phyloP scores from a whole-genome alignment of 768 basidiomycete species.

The Hydnum rufescens region DNA sequence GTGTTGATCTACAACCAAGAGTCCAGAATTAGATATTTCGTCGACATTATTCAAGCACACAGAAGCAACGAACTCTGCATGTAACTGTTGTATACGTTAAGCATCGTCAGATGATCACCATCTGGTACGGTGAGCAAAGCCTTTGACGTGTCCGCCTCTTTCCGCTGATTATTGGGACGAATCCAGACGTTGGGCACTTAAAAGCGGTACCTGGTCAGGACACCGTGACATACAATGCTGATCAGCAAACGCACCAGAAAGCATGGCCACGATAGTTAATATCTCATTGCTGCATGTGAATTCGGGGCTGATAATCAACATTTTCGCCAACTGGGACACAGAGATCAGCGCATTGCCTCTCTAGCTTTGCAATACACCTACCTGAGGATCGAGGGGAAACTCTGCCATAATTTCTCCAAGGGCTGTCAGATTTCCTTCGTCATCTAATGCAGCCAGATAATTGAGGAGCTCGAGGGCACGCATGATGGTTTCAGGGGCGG shows the following conservation, averaged over 20 bases:
- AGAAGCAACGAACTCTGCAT: slow-evolving; percentile 37
- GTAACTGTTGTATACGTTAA: slow-evolving; percentile 94
- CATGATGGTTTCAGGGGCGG: slow-evolving; percentile 93
- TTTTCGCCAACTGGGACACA: slow-evolving; percentile 52
- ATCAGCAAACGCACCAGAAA: slow-evolving; percentile 45
- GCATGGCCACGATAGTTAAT: slow-evolving; percentile 86
- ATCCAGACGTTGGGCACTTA: slow-evolving; percentile 88
- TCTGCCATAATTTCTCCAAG: slow-evolving; percentile 90
- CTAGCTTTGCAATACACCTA: slow-evolving; percentile 16
- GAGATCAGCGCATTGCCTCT: not conserved
- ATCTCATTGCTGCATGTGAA: slow-evolving; percentile 95
- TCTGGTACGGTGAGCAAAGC: slow-evolving; percentile 75
- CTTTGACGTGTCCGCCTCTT: slow-evolving; percentile 87
- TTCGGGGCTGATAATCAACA: slow-evolving; percentile 85
- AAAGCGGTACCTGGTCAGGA: not conserved
- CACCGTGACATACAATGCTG: not conserved
- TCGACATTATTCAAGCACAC: not conserved
- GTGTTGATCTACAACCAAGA: slow-evolving; percentile 32
- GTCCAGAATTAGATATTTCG: not conserved
- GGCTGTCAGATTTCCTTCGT: slow-evolving; percentile 76
- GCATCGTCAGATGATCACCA: slow-evolving; percentile 86
- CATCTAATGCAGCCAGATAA: slow-evolving; percentile 79
- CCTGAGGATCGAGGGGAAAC: slow-evolving; percentile 97
- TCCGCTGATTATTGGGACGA: slow-evolving; percentile 68
- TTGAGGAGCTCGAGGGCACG: slow-evolving; percentile 87